Conservation (phyloP, 1,284 basidiomycete genomes). For the Sanghuangporus weigelae region DNA sequence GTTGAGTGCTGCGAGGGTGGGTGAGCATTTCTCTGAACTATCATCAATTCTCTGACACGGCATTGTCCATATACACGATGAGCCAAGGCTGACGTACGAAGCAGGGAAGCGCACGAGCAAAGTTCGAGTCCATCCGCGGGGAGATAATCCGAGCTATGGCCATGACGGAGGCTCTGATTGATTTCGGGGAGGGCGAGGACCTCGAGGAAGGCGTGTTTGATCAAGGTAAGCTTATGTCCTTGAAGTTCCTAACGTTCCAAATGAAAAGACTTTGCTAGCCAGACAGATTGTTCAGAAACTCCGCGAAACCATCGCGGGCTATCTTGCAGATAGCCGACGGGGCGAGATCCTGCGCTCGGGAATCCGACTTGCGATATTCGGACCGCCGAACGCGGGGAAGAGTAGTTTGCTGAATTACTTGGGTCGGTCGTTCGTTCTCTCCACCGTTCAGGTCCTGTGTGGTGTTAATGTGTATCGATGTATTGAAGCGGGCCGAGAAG, state of each 20-base stretch:
- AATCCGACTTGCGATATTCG: constrained; percentile 79
- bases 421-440: constrained; percentile 18
- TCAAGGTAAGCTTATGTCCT: constrained; percentile 38
- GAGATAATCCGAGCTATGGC: constrained; percentile 70
- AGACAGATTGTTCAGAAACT: constrained; percentile 42
- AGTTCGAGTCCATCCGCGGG: constrained; percentile 58
- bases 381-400: constrained; percentile 63
- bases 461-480: neutral
- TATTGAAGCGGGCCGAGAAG: constrained; percentile 68
- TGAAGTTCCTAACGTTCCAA: neutral
- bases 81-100: neutral
- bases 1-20: constrained; percentile 58
- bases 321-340: constrained; percentile 63
- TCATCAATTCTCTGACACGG: neutral
- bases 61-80: neutral
- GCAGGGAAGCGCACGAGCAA: constrained; percentile 54
- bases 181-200: constrained; percentile 87
- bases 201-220: constrained; percentile 74
- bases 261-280: constrained; percentile 34
- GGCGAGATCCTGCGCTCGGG: constrained; percentile 84
- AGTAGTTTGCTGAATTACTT: constrained; percentile 31
- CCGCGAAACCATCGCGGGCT: constrained; percentile 39
- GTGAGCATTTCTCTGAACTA: constrained; percentile 18
- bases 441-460: neutral
- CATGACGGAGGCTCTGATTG: constrained; percentile 81